Evolutionary conservation across 2,329 filamentous ascomycete genomes (phyloP), one percentile per base, ranked within the genome.

Genomic region (Cercospora canescens): DNA sequence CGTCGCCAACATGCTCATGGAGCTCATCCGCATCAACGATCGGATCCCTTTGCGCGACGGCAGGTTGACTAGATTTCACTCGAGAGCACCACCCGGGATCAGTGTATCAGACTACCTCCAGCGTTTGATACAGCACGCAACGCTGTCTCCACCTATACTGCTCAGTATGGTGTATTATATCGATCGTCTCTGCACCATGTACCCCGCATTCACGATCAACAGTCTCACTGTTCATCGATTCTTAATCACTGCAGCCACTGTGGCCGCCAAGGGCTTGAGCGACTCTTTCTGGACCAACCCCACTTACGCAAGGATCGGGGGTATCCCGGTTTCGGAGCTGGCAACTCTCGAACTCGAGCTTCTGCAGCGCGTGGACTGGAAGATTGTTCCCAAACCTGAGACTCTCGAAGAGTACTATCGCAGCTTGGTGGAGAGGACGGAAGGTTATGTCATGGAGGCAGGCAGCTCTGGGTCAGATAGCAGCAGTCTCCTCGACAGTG

Each of bases 141-240:
- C 94, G 0, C 85, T 99, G 3, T 93, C 93, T 6, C 94, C 95
- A 12, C 94, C 95, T 0, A 90, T 99, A 59, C 85, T 99, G n/a
- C 87, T 99, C 37, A 95, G 94, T 72, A 98, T 99, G 93, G 95
- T 99, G 64, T 99, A 96, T 77, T 99, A 98, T 76, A 98, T 99
- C 74, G 95, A 99, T 80, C 90, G 93, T 34, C 86, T 99, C 24
- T 99, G 94, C 79, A 90, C 92, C 11, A 84, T 96, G 66, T 99
- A 97, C 77, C 91, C 92, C 3, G 91, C 94, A 55, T 99, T 99
- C 78, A 97, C 94, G 30, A 96, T 99, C 72, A 97, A 94, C 77
- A 97, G 93, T 55, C 84, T 99, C 21, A 99, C 95, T 0, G 94
- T 99, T 3, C 95, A 99, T 81, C 93, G 95, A 8, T 99, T 98